Evolutionary conservation across 2,329 filamentous ascomycete species (phyloP), one percentile per base, ranked within the genome.

Genomic region (Cercospora canescens): DNA sequence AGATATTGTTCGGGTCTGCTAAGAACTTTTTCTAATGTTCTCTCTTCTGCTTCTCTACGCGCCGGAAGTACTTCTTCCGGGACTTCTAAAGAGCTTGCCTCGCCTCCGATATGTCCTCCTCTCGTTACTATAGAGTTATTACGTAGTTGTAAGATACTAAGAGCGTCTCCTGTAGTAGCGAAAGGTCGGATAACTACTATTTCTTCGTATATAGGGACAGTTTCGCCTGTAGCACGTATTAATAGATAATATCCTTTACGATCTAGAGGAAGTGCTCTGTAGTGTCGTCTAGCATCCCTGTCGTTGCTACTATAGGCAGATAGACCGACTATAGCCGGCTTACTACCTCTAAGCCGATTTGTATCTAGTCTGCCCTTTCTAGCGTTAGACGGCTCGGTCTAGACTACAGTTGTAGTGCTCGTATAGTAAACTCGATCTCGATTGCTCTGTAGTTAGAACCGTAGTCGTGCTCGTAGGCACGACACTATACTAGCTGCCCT

Each of bases 11-110:
- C 24, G 24, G 50, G 50, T 30, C 50, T 54, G 24, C 24, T 26
- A 30, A 28, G 24, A 54, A 54, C 24, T 54, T 24, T 54, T 54
- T 54, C 50, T 12, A 54, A 12, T 54, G 24, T 28, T 30, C 24
- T 28, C 28, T 26, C 50, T 54, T 54, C 50, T 54, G 24, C 50
- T 26, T 54, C 50, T 54, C 21, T 54, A 54, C 24, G 14, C 24
- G 24, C 6, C n/a, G 24, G 50, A 54, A 54, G 50, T 66, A 16
- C 64, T 71, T 59, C 77, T 76, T 24, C 24, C 50, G 50, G 24
- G 24, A 6, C 16, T 26, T 55, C 16, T 28, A 26, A 32, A 26
- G 28, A 24, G 21, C 28, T 28, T 32, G 21, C 28, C 50, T 26
- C 50, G 50, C 24, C 9, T 55, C 50, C 28, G 28, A 6, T 28